phyloP scores from a whole-genome alignment of 164 flowering plant species.

The Magnolia kwangsiensis region DNA sequence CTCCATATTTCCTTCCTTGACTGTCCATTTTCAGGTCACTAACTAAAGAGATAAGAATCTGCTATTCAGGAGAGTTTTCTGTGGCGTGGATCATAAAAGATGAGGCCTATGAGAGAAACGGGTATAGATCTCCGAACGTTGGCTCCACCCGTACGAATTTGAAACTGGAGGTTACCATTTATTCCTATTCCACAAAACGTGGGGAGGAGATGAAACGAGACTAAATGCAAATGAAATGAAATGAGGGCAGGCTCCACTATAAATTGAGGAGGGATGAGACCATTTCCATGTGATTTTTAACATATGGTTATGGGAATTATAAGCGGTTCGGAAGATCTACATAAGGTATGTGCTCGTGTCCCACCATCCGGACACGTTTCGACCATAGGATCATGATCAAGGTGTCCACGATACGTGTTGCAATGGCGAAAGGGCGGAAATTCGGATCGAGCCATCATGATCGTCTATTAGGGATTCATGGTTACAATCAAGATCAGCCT shows the following conservation, averaged over 20 bases:
- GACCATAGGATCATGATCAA: slow-evolving; percentile 1
- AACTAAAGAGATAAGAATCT: too few relatives aligned
- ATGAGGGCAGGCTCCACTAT: neutral
- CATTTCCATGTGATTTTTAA: neutral
- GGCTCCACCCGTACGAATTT: neutral
- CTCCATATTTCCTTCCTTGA: too few relatives aligned
- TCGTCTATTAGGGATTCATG: slow-evolving; percentile 11
- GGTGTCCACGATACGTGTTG: neutral
- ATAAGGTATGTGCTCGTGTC: neutral
- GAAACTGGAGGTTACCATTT: neutral
- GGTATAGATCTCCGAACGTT: neutral
- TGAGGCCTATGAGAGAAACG: too few relatives aligned
- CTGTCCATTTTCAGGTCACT: too few relatives aligned
- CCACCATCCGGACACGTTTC: too few relatives aligned
- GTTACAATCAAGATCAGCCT: slow-evolving; percentile 9
- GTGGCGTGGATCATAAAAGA: too few relatives aligned
- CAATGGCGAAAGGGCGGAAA: slow-evolving; percentile 29
- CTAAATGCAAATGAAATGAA: slow-evolving; percentile 2
- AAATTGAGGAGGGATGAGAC: neutral
- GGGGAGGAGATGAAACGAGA: neutral
- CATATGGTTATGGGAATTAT: neutral
- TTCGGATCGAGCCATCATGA: slow-evolving; percentile 16
- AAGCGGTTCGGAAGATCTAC: neutral
- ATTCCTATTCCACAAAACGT: neutral
- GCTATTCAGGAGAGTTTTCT: too few relatives aligned